Evolutionary conservation across 768 basidiomycete species (phyloP).

Genomic region (Calocybe indica): DNA sequence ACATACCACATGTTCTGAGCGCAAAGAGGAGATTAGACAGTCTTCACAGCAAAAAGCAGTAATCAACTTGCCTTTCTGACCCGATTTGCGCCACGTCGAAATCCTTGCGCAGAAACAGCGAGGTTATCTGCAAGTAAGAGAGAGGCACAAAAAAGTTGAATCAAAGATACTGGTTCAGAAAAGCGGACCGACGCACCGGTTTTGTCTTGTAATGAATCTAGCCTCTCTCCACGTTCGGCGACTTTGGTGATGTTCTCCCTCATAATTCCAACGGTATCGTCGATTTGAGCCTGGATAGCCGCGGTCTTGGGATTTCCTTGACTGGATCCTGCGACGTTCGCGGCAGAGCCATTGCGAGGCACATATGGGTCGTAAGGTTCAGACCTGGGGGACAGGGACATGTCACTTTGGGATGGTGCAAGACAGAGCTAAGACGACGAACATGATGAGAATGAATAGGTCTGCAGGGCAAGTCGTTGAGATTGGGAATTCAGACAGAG

Average conservation of each 20-base stretch:
- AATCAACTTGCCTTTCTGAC: constrained; percentile 80
- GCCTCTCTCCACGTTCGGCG: constrained; percentile 88
- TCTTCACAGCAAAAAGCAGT: constrained; percentile 1
- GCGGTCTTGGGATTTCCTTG: constrained; percentile 80
- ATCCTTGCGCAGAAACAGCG: constrained; percentile 97
- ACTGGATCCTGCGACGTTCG: constrained; percentile 43
- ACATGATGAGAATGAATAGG: constrained; percentile 32
- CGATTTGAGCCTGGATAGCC: constrained; percentile 94
- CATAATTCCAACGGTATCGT: constrained; percentile 97
- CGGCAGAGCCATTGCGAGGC: constrained; percentile 72
- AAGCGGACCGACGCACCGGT: constrained; percentile 63
- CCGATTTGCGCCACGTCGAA: constrained; percentile 93
- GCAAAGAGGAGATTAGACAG: constrained; percentile 3
- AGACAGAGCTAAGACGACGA: constrained; percentile 12
- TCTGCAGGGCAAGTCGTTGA: constrained; percentile 13
- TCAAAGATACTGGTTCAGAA: background rate
- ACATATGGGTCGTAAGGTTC: constrained; percentile 99
- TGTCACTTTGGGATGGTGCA: constrained; percentile 7
- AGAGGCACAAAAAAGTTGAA: constrained; percentile 4
- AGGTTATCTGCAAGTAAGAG: constrained; percentile 68
- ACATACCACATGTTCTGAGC: constrained; percentile 87
- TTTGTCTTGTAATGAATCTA: constrained; percentile 96
- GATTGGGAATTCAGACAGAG: too few species aligned
- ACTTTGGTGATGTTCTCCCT: constrained; percentile 96
- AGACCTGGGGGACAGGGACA: constrained; percentile 52